Base-by-base conservation (phyloP, 352 stramenopile species). In the Phytophthora brassicae region DNA sequence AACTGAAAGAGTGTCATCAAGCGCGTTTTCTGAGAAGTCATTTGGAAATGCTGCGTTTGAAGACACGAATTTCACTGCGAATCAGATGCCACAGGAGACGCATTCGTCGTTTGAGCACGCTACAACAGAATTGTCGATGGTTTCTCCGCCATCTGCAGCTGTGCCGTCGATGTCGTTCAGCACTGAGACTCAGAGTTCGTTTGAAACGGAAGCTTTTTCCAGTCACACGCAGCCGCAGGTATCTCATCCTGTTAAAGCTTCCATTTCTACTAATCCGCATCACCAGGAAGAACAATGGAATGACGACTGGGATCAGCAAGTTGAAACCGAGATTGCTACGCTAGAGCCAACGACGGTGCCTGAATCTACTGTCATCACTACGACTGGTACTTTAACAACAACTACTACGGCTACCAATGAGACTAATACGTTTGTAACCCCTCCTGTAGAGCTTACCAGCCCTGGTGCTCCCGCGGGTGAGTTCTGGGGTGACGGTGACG, bases 401-500 rank as follows among this genome's bases (percentile, higher is more conserved):
- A 68, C 41, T 17, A 35, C 52, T 22, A 46, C 29, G 31, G 57
- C 52, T 33, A 56, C 38, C 4, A 54, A 45, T 44, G 44, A 51
- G n/a, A 49, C 19, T 35, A 44, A 59, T 22, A 48, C 44, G 7
- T 49, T 57, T 62, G 52, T 35, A 22, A 12, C 36, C n/a, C 45
- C 56, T 44, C 54, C 68, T 50, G 64, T 73, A n/a, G 60, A 73
- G 38, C 52, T 76, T 6, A 63, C 60, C 48, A 76, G 68, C 36
- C 68, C 68, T 35, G 58, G 64, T 53, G 68, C 42, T 11, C 66
- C 58, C 61, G 61, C 70, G n/a, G 79, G 75, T 51, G 76, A 88
- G 46, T 92, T 88, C 48, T 90, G 80, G 82, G 78, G 76, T 16
- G 80, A 82, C 9, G 67, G 73, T 54, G 70, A 81, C 20, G 80